Base-by-base conservation (phyloP, 257 asterid species). In the Solanum raphanifolium region DNA sequence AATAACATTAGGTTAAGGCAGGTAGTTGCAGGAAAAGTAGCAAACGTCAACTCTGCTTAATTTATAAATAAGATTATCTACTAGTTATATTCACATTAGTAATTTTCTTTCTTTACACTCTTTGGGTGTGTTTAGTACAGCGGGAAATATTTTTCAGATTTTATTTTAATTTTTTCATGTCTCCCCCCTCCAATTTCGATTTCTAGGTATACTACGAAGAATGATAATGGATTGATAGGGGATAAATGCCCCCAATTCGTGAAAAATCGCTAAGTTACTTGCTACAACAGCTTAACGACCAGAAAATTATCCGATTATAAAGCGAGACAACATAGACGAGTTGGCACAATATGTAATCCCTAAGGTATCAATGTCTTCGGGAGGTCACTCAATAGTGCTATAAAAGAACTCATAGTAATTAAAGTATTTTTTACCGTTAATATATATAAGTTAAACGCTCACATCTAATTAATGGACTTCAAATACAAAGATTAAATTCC, bases 11-110 rank as follows among this genome's bases (percentile, higher is more conserved):
- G 60, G 62, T 20, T 41, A 41, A 25, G 84, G 35, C 4, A 41
- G 84, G 84, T 27, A 79, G 84, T 41, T 79, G 25, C 13, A 41
- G 84, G 84, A 79, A 79, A 43, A 25, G 36, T 13, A 43, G 85
- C 36, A 25, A 79, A 27, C 25, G 85, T 79, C 85, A 43, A 43
- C 66, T 43, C 8, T 43, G 66, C 39, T 79, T 79, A 15, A 7
- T 6, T 13, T 6, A 52, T 13, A n/a, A 39, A 39, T n/a, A 13
- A 41, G n/a, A 78, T 78, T 4, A 13, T 78, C 46, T 34, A 16
- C 29, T 4, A 2, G 46, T 25, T 39, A 78, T 39, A 78, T 78
- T 78, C 36, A 13, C 16, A 78, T 15, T n/a, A 78, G 36, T 10
- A 78, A 76, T 39, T 75, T 75, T 36, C 52, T 75, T 75, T 74